Evolutionary conservation across 2,329 filamentous ascomycete genomes (phyloP).

Genomic region (Coniochaeta sp.): DNA sequence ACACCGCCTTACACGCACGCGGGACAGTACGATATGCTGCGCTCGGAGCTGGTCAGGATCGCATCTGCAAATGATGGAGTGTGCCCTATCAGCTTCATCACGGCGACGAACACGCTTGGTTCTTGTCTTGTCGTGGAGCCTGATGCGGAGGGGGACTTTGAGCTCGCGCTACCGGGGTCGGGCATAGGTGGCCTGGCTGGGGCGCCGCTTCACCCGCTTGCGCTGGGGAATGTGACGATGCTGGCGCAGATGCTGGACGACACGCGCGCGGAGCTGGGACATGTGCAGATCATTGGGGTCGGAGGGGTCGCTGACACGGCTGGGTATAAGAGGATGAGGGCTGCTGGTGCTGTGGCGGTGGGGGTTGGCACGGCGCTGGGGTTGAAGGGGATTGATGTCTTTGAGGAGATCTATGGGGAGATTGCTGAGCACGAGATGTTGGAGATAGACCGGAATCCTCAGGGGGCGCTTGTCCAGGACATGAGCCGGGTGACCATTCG

Average conservation of each 20-base stretch:
- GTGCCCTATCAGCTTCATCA: slow-evolving; percentile 58
- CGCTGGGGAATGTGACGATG: slow-evolving; percentile 67
- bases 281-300: slow-evolving; percentile 62
- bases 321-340: slow-evolving; percentile 59
- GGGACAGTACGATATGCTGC: slow-evolving; percentile 54
- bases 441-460: no score
- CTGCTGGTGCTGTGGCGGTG: slow-evolving; percentile 59
- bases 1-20: slow-evolving; percentile 69
- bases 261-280: slow-evolving; percentile 31
- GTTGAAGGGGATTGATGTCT: slow-evolving; percentile 53
- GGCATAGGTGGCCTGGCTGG: slow-evolving; percentile 69
- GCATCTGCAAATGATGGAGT: slow-evolving; percentile 12
- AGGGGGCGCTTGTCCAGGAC: no score
- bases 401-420: slow-evolving; percentile 43
- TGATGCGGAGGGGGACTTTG: slow-evolving; percentile 4
- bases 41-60: slow-evolving; percentile 37
- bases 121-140: slow-evolving; percentile 51
- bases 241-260: slow-evolving; percentile 54
- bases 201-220: slow-evolving; percentile 63
- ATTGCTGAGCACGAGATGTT: no score
- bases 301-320: slow-evolving; percentile 62
- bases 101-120: slow-evolving; percentile 67
- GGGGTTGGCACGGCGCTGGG: slow-evolving; percentile 66
- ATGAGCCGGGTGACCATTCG: no score
- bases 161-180: slow-evolving; percentile 36